These are phyloP conservation scores for Cardamine occulta DNA, from an alignment of 345 rosid species.

Conservation along the genomic window DNA sequence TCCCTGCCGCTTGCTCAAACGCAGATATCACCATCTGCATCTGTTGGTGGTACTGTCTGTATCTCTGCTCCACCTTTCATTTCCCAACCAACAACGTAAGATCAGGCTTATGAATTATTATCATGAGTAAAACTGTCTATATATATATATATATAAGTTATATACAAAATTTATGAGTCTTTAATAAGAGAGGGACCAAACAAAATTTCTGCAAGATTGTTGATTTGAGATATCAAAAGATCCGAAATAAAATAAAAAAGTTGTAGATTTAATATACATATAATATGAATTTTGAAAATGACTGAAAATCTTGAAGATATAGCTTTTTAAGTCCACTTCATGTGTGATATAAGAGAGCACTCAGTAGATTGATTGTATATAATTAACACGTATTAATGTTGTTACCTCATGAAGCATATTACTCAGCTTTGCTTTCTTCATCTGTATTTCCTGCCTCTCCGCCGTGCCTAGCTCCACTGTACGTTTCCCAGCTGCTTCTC, in stretches of 20 bases:
- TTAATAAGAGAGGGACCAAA: slow-evolving; percentile 18
- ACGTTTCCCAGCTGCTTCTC: slow-evolving; percentile 56
- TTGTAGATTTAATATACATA: slow-evolving; percentile 16
- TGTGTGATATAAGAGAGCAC: slow-evolving; percentile 41
- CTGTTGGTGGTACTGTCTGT: slow-evolving; percentile 93
- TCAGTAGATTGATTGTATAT: slow-evolving; percentile 17
- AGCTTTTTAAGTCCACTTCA: slow-evolving; percentile 35
- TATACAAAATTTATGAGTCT: neutral
- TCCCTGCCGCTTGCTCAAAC: slow-evolving; percentile 89
- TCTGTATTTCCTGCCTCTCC: slow-evolving; percentile 97
- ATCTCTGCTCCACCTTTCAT: slow-evolving; percentile 92
- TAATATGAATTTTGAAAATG: slow-evolving; percentile 38
- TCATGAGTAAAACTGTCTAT: neutral
- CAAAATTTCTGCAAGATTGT: slow-evolving; percentile 20
- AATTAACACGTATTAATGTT: slow-evolving; percentile 28
- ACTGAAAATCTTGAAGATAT: slow-evolving; percentile 24
- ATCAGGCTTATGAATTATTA: slow-evolving; percentile 7
- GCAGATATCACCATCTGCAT: slow-evolving; percentile 89
- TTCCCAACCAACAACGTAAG: slow-evolving; percentile 28
- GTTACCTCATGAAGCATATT: slow-evolving; percentile 94
- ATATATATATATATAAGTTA: neutral
- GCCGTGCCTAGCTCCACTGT: slow-evolving; percentile 67
- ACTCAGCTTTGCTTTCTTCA: slow-evolving; percentile 91
- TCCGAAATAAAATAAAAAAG: neutral
- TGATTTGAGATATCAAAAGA: slow-evolving; percentile 19